These are phyloP conservation scores for Mortierella sp. DNA, from an alignment of 371 early-diverging fungal species.

Conservation along the genomic window DNA sequence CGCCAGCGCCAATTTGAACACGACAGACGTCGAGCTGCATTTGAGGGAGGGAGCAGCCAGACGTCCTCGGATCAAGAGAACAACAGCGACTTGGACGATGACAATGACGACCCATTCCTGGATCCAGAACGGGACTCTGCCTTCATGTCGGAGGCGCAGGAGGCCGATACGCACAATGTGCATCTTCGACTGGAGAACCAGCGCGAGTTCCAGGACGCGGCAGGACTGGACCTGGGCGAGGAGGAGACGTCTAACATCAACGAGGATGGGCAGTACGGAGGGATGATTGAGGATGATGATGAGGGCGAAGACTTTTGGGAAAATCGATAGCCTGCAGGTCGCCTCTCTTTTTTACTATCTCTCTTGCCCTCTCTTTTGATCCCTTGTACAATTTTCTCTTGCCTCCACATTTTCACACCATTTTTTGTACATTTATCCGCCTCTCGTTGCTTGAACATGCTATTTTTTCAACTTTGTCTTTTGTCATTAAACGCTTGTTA, in stretches of 20 bases:
- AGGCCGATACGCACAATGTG: conserved; percentile 35
- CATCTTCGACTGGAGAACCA: conserved; percentile 51
- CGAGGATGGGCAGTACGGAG: conserved; percentile 53
- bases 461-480: too few relatives aligned
- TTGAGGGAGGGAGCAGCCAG: neutral
- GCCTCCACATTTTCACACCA: too few relatives aligned
- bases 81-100: neutral
- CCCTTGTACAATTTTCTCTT: neutral
- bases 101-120: conserved; percentile 15
- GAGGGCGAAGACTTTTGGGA: conserved; percentile 55
- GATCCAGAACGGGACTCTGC: conserved; percentile 50
- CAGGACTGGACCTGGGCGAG: conserved; percentile 49
- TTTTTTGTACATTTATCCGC: too few relatives aligned
- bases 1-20: neutral
- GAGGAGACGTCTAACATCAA: conserved; percentile 28
- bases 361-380: neutral
- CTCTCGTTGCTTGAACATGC: too few relatives aligned
- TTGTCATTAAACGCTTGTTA: too few relatives aligned
- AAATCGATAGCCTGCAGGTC: conserved; percentile 25
- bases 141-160: conserved; percentile 46
- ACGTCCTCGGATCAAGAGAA: neutral
- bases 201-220: conserved; percentile 50
- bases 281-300: conserved; percentile 46
- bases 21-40: neutral
- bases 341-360: neutral